Base-by-base conservation (phyloP, 805 yeast genomes). In the Helenozyma rhizophorensis region DNA sequence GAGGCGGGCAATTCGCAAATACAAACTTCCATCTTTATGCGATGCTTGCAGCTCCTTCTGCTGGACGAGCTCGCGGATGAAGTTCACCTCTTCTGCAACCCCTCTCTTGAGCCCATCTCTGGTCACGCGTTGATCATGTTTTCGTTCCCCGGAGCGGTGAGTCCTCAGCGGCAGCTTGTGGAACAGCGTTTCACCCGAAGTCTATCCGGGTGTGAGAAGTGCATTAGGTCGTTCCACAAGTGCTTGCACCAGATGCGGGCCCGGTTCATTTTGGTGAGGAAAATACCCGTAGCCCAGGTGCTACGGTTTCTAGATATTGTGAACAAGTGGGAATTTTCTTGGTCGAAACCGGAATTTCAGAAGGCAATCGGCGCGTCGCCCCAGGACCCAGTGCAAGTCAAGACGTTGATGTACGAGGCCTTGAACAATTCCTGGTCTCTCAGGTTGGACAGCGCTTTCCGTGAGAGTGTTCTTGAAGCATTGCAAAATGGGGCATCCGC, bases 41-140 rank as follows among this genome's bases (percentile, higher is more conserved):
- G 38, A 18, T 58, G 66, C 36, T 32, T 46, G 36, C 34, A 25
- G 11, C 31, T 41, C 21, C 40, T 45, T 13, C 38, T 36, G 37
- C 50, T 41, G 48, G 39, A 28, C 14, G 36, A 30, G 8, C 26
- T 37, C 6, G 34, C 23, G 12, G 31, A 33, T 14, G 45, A 33
- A 27, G 34, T 53, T 27, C 84, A 81, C 42, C 56, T 74, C 45
- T 82, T 78, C 51, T 80, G 88, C 54, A 73, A 78, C 46, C 60
- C 60, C 7, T 53, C 53, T 19, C 58, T 72, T 38, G 60, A 58
- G 25, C 71, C 75, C 2, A 63, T 76, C 14, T 62, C 81, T 8
- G 64, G 70, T 10, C 79, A 79, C 48, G 59, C 72, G 8, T 53
- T 81, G 33, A 72, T 82, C 11, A 58, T 78, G 37, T 79, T 80